These are phyloP conservation scores for Phlebopus sp. DNA, from an alignment of 1,284 basidiomycete species.

Conservation along the genomic window DNA sequence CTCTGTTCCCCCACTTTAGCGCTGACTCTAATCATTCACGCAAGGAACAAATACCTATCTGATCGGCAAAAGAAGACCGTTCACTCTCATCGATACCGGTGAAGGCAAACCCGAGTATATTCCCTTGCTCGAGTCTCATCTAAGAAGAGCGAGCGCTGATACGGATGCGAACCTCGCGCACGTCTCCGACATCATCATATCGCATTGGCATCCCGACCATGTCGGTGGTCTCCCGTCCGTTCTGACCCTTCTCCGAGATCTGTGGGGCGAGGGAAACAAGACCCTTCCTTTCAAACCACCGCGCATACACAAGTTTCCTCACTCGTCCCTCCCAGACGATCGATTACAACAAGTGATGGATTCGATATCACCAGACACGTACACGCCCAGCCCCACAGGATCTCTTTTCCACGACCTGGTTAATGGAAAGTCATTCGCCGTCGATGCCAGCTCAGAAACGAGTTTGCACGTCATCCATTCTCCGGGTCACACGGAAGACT, in stretches of 20 bases:
- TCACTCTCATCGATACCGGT: slow-evolving; percentile 88
- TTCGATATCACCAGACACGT: slow-evolving; percentile 43
- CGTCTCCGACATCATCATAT: slow-evolving; percentile 84
- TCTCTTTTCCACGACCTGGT: slow-evolving; percentile 52
- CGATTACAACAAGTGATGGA: slow-evolving; percentile 41
- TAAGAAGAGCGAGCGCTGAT: slow-evolving; percentile 34
- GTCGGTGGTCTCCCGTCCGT: slow-evolving; percentile 75
- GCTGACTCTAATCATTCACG: not conserved
- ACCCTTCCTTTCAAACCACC: slow-evolving; percentile 54
- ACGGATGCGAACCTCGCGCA: slow-evolving; percentile 44
- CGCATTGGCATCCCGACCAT: slow-evolving; percentile 95
- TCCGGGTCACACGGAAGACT: slow-evolving; percentile 91
- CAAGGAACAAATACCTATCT: slow-evolving; percentile 91
- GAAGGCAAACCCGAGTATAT: slow-evolving; percentile 77
- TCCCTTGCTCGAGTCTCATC: slow-evolving; percentile 59
- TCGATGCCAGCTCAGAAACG: slow-evolving; percentile 18
- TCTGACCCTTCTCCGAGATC: slow-evolving; percentile 58
- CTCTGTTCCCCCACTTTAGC: no score
- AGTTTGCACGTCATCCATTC: slow-evolving; percentile 72
- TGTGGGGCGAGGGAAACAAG: slow-evolving; percentile 52
- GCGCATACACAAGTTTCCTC: slow-evolving; percentile 68
- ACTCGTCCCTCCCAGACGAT: slow-evolving; percentile 28
- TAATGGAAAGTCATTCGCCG: slow-evolving; percentile 50
- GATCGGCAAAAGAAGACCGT: slow-evolving; percentile 54
- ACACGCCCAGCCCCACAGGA: slow-evolving; percentile 45